Evolutionary conservation across 148 eudicot genomes (phyloP).

Genomic region (Vaccinium myrtillus): DNA sequence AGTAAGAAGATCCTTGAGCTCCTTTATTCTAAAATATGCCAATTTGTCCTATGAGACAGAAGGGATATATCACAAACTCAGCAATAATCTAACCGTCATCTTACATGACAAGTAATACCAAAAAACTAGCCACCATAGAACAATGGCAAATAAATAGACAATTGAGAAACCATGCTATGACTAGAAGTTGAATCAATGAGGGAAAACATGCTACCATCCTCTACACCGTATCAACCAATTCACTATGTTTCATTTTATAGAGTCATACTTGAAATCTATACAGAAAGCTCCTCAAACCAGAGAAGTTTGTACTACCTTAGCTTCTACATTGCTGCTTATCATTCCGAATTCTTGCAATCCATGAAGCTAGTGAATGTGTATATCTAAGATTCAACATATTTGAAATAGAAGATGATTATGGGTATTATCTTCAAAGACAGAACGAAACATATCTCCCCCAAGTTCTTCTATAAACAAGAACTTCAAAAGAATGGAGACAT

Average conservation of each 20-base stretch:
- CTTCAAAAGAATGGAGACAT: no score
- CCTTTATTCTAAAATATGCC: slow-evolving; percentile 90
- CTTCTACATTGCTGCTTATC: no score
- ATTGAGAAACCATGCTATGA: neutral
- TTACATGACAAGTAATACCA: neutral
- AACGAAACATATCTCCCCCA: no score
- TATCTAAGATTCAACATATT: no score
- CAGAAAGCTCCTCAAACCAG: neutral
- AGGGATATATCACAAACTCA: neutral
- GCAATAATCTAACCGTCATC: neutral
- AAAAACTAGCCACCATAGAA: slow-evolving; percentile 4
- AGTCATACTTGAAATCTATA: neutral
- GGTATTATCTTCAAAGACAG: no score
- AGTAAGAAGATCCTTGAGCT: slow-evolving; percentile 92
- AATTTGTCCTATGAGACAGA: slow-evolving; percentile 65
- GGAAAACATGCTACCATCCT: neutral
- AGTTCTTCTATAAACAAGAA: no score
- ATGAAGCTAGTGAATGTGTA: no score
- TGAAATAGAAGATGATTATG: no score
- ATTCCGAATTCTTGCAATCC: no score
- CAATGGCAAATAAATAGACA: neutral
- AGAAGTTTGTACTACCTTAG: neutral
- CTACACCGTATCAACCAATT: neutral
- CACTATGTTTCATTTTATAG: neutral
- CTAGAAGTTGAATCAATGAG: neutral